Evolutionary conservation across 192 early-diverging fungal genomes (phyloP), one percentile per base, ranked within the genome.

Genomic region (Gonapodya sp.): DNA sequence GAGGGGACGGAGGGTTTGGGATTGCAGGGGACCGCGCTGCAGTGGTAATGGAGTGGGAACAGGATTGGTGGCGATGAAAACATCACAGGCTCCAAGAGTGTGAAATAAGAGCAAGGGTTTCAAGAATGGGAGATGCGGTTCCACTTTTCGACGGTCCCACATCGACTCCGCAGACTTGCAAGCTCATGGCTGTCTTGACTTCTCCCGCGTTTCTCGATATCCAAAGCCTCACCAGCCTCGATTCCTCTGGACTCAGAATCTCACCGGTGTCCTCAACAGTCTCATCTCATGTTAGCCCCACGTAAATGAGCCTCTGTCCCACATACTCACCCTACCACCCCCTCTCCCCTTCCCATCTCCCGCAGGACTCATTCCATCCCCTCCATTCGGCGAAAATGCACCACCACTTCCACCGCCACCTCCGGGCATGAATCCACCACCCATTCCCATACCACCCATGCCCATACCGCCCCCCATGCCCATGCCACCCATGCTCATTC

Each of bases 1-100:
- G 31, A 97, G 93, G 30, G 94, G 94, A 31, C 94, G 90, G 18
- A 96, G 87, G 0, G 92, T 89, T 78, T 95, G 92, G 82, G 46
- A 64, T 64, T 89, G 18, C 31, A 34, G 2, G 31, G 34, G 75
- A 2, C 75, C 30, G 75, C 30, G 34, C 34, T 77, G 75, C 64
- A 18, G 64, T 30, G 64, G 64, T 72, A 30, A 34, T 2, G 75
- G 75, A 77, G 31, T 16, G 8, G 34, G 75, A 33, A 31, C 8
- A 64, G 24, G 8, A 24, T 64, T 16, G 46, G 46, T 64, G 8
- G 8, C 46, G 46, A 64, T 64, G 8, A 64, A 24, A 8, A 64
- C 46, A 64, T 24, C 46, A 64, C 24, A 64, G n/a, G n/a, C n/a
- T n/a, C n/a, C n/a, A 64, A 64, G 8, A 8, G 46, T 24, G 46